Conservation (phyloP, 306 rosid genomes). For the Quercus berberidifolia region DNA sequence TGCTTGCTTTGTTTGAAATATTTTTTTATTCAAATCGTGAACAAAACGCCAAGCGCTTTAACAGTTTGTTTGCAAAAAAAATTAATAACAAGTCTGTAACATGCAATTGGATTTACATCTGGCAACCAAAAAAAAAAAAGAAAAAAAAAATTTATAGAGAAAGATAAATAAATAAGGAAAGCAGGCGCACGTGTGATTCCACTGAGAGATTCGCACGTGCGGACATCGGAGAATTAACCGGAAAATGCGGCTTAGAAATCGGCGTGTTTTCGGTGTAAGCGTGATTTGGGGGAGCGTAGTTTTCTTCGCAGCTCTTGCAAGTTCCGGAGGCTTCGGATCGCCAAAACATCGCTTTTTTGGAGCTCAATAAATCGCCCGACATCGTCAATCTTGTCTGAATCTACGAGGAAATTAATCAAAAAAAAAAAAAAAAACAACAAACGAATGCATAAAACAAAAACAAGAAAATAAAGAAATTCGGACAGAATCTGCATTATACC, state of each 20-base stretch:
- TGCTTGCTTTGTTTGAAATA: too few species aligned
- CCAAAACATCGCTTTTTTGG: constrained; percentile 46
- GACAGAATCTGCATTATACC: constrained; percentile 39
- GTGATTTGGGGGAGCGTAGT: constrained; percentile 31
- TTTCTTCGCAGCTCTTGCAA: constrained; percentile 47
- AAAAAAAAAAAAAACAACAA: neutral
- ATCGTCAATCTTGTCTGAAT: constrained; percentile 35
- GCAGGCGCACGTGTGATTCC: constrained; percentile 19
- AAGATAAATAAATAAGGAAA: neutral
- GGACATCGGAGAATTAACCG: neutral
- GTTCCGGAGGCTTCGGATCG: constrained; percentile 56
- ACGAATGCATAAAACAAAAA: neutral
- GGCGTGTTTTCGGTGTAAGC: constrained; percentile 67
- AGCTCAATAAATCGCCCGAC: constrained; percentile 30
- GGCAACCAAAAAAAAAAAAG: neutral
- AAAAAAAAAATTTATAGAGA: neutral
- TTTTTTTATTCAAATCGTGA: too few species aligned
- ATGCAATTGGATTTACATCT: neutral
- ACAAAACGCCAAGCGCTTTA: too few species aligned
- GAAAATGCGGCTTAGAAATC: constrained; percentile 48
- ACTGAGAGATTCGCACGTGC: neutral
- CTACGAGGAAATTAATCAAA: neutral
- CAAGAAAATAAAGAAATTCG: too few species aligned
- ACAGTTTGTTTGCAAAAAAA: too few species aligned
- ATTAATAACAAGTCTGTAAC: neutral